Evolutionary conservation across 2,329 filamentous ascomycete species (phyloP).

Genomic region (Alternaria postmessia): DNA sequence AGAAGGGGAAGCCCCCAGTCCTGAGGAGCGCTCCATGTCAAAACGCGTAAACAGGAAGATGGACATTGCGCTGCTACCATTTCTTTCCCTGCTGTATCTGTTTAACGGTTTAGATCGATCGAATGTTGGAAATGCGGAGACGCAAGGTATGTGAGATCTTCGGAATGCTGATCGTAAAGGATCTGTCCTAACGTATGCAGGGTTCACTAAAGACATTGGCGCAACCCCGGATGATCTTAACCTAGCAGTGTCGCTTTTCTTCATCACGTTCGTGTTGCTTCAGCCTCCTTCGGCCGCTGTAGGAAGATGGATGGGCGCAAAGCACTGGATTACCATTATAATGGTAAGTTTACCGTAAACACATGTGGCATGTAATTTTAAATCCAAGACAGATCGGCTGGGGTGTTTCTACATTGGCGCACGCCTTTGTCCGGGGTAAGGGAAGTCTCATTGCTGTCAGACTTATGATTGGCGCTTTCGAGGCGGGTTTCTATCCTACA

Average conservation of each 20-base stretch:
- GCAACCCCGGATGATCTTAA: slow-evolving; percentile 35
- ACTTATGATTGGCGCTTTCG: slow-evolving; percentile 52
- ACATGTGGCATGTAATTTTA: neutral
- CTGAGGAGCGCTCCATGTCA: slow-evolving; percentile 7
- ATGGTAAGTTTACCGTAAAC: slow-evolving; percentile 18
- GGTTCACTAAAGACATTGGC: slow-evolving; percentile 33
- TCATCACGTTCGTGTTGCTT: slow-evolving; percentile 33
- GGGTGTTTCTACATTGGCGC: slow-evolving; percentile 33
- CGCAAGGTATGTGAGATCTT: slow-evolving; percentile 26
- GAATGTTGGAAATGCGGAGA: slow-evolving; percentile 40
- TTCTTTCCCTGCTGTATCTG: slow-evolving; percentile 30
- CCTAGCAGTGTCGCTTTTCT: slow-evolving; percentile 36
- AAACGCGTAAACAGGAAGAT: slow-evolving; percentile 28
- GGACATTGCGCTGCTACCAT: slow-evolving; percentile 32
- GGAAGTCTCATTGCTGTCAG: slow-evolving; percentile 30
- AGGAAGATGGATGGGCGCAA: slow-evolving; percentile 32
- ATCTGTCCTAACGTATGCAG: slow-evolving; percentile 13
- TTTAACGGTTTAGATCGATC: slow-evolving; percentile 36
- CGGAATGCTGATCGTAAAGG: neutral
- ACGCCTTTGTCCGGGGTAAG: slow-evolving; percentile 32
- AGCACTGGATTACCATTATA: slow-evolving; percentile 29
- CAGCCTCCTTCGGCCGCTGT: slow-evolving; percentile 32
- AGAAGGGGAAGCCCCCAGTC: neutral
- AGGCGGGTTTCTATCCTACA: slow-evolving; percentile 65
- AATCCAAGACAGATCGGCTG: slow-evolving; percentile 29